These are phyloP conservation scores for Xylaria sp. DNA, from an alignment of 2,329 filamentous ascomycete genomes.

Conservation along the genomic window DNA sequence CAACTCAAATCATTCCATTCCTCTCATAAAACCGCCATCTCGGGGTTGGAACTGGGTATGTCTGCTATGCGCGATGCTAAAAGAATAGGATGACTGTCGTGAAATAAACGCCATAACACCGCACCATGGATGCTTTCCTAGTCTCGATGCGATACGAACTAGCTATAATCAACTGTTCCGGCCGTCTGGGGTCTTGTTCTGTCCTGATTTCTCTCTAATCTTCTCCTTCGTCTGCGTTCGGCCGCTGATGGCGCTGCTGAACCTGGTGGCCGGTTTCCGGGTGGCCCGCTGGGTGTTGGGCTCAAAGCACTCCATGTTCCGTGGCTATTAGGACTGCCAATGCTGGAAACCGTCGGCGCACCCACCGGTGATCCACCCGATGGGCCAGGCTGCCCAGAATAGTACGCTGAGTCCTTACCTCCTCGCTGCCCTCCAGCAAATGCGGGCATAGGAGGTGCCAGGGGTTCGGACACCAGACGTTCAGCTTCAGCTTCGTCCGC, in stretches of 20 bases:
- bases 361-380: conserved; percentile 47
- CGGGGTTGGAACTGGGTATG: conserved; percentile 17
- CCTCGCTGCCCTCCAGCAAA: conserved; percentile 58
- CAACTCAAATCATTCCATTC: conserved; percentile 1
- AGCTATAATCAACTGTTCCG: conserved; percentile 29
- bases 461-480: conserved; percentile 46
- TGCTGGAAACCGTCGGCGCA: conserved; percentile 53
- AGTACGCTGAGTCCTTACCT: conserved; percentile 66
- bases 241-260: conserved; percentile 51
- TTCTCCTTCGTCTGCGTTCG: conserved; percentile 60
- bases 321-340: conserved; percentile 53
- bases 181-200: conserved; percentile 43
- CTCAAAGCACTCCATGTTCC: conserved; percentile 61
- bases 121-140: conserved; percentile 12
- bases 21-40: conserved; percentile 13
- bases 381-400: conserved; percentile 56
- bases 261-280: conserved; percentile 41
- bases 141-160: conserved; percentile 5
- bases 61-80: conserved; percentile 17
- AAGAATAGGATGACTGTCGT: conserved; percentile 2
- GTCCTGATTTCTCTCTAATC: conserved; percentile 55
- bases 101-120: conserved; percentile 28
- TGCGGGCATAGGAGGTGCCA: conserved; percentile 62
- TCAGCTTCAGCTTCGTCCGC: conserved; percentile 54
- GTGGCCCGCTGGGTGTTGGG: conserved; percentile 50